phyloP scores from a whole-genome alignment of 345 rosid genomes.

The Arabis hirsuta region DNA sequence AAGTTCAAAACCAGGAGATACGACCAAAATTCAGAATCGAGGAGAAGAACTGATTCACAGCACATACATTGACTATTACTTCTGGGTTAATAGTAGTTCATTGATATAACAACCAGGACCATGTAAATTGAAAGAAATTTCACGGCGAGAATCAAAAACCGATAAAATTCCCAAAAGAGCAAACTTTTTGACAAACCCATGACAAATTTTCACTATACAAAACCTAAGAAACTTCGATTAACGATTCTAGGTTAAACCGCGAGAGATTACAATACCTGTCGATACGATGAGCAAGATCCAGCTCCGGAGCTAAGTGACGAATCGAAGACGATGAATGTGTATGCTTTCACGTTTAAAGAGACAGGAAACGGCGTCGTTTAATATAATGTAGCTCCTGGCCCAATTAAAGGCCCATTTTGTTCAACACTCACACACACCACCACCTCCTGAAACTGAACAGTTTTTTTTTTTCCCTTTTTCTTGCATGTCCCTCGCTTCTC shows the following conservation, averaged over 20 bases:
- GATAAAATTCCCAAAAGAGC: not conserved
- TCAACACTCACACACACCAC: conserved; percentile 4
- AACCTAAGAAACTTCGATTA: conserved; percentile 1
- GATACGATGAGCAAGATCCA: conserved; percentile 33
- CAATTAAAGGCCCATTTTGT: conserved; percentile 8
- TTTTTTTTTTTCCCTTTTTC: not conserved
- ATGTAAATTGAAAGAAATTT: too few relatives aligned
- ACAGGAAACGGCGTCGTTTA: not conserved
- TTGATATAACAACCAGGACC: too few relatives aligned
- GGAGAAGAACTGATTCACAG: too few relatives aligned
- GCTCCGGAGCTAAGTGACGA: conserved; percentile 34
- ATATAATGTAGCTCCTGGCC: not conserved
- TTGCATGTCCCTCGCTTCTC: conserved; percentile 26
- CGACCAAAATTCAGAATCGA: too few relatives aligned
- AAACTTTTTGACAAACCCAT: conserved; percentile 2
- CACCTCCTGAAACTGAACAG: conserved; percentile 15
- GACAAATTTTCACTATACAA: conserved; percentile 9
- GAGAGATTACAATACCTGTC: conserved; percentile 24
- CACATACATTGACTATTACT: too few relatives aligned
- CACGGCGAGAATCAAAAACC: too few relatives aligned
- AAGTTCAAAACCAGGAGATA: not conserved
- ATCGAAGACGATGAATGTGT: not conserved
- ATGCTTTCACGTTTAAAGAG: conserved; percentile 2
- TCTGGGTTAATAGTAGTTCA: too few relatives aligned
- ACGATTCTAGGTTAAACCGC: conserved; percentile 13